These are phyloP conservation scores for Primulina tabacum DNA, from an alignment of 257 asterid species.

Conservation along the genomic window DNA sequence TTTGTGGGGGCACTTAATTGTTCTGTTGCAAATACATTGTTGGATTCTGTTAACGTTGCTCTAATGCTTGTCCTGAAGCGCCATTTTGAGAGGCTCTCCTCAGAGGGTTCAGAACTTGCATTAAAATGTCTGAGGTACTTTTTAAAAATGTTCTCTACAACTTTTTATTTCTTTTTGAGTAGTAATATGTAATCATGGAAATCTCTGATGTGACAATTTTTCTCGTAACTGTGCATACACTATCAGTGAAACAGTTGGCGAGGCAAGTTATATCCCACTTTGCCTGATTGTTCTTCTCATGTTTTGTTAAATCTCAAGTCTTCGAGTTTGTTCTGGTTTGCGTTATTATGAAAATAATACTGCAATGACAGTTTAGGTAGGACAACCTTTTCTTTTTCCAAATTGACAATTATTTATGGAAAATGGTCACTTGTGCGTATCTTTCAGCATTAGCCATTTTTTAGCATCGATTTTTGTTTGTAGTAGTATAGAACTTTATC, in stretches of 20 bases:
- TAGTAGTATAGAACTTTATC: slow-evolving; percentile 11
- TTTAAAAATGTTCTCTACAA: background rate
- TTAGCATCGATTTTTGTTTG: slow-evolving; percentile 3
- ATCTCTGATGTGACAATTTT: slow-evolving; percentile 3
- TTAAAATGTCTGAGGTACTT: slow-evolving; percentile 67
- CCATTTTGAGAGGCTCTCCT: slow-evolving; percentile 55
- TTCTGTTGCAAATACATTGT: slow-evolving; percentile 58
- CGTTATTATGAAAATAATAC: slow-evolving; percentile 2
- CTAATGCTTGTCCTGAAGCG: slow-evolving; percentile 60
- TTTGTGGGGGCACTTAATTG: slow-evolving; percentile 92
- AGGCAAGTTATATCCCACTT: slow-evolving; percentile 2
- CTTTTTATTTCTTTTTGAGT: background rate
- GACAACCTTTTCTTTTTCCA: slow-evolving; percentile 17
- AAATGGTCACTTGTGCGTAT: slow-evolving; percentile 16
- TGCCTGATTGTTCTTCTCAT: slow-evolving; percentile 10
- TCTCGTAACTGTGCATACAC: slow-evolving; percentile 14
- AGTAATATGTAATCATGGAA: slow-evolving; percentile 2
- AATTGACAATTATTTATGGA: background rate
- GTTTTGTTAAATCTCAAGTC: slow-evolving; percentile 19
- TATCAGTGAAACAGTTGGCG: background rate
- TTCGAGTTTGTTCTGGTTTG: slow-evolving; percentile 7
- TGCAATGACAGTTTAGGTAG: slow-evolving; percentile 17
- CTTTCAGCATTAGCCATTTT: slow-evolving; percentile 2
- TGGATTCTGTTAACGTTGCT: slow-evolving; percentile 82
- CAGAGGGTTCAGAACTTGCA: slow-evolving; percentile 67